Percentiles rank a stretch among this genome's conserved stretches.
These are phyloP conservation scores for Omphalea diandra DNA, from an alignment of 441 rosid species.

Conservation along the genomic window DNA sequence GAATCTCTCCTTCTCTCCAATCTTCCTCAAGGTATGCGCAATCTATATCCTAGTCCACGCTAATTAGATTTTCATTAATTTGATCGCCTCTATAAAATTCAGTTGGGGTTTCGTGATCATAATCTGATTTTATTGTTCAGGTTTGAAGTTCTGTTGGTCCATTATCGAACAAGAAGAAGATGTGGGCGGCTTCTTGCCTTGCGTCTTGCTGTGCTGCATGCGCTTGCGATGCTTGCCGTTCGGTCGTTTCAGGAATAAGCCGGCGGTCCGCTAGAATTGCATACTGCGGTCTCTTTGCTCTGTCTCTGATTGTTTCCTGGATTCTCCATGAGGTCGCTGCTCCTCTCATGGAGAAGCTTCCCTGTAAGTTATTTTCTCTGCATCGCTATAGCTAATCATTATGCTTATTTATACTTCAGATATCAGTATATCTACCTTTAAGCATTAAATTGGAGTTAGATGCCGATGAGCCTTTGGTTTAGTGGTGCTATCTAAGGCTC, in stretches of 20 bases:
- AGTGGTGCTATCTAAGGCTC: no score
- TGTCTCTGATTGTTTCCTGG: conserved; percentile 81
- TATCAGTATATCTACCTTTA: no score
- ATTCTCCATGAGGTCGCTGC: conserved; percentile 93
- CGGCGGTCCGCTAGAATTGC: conserved; percentile 92
- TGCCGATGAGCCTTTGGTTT: not conserved
- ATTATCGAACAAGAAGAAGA: conserved; percentile 31
- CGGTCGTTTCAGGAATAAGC: conserved; percentile 85
- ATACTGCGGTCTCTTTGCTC: conserved; percentile 88
- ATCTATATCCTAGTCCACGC: no score
- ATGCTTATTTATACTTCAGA: no score
- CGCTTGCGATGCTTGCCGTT: conserved; percentile 89
- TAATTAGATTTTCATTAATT: no score
- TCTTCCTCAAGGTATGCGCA: no score
- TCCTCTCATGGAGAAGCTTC: conserved; percentile 91
- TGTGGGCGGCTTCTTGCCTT: conserved; percentile 93
- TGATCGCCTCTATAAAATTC: no score
- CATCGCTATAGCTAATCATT: no score
- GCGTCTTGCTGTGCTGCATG: conserved; percentile 93
- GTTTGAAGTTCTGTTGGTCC: not conserved
- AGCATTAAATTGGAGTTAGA: not conserved
- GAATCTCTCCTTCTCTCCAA: no score
- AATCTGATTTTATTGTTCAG: not conserved
- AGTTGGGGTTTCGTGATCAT: not conserved
- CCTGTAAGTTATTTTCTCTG: conserved; percentile 61